Evolutionary conservation across 345 rosid genomes (phyloP), one percentile per base, ranked within the genome.

Genomic region (Gossypium longicalyx): DNA sequence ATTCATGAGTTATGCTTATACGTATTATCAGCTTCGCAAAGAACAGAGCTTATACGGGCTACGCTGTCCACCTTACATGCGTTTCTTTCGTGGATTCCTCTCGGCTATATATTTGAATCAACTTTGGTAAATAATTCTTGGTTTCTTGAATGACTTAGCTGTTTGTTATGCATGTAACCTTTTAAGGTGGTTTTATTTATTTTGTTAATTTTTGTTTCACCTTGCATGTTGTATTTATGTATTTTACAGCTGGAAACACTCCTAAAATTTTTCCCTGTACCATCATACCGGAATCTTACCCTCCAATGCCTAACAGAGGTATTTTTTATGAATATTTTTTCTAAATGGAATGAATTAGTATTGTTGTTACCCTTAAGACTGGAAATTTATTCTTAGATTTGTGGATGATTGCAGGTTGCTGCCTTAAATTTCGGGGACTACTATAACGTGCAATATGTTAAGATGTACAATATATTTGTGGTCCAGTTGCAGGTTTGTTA

Each of bases 61-160:
- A 96, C 99, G 3, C 81, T 96, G 57, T 91, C 99, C 73, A 91
- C 99, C 10, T 82, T 96, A 85, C 99, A 93, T 86, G 99, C 98
- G 74, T 96, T 91, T 79, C 98, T 96, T 80, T 96, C 99, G 5
- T 93, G 99, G 99, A 96, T 96, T 76, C 99, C 99, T 2, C 75
- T 96, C 84, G 99, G 98, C 79, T 96, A 96, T 83, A 96, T 96
- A 80, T 96, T 96, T 88, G 99, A 96, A 81, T 96, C 99, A 48
- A 90, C 97, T 68, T 71, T 93, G 94, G 99, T 93, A 88, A 71
- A 34, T 52, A 59, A 54, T 47, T 83, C n/a, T 81, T 71, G 48
- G 52, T n/a, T 78, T 74, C 70, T 65, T 5, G 5, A 9, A 48
- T 23, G 59, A 61, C 17, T 73, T 16, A 5, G n/a, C 23, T 47